These are phyloP conservation scores for Phytophthora nicotianae DNA, from an alignment of 352 stramenopile genomes.

Conservation along the genomic window DNA sequence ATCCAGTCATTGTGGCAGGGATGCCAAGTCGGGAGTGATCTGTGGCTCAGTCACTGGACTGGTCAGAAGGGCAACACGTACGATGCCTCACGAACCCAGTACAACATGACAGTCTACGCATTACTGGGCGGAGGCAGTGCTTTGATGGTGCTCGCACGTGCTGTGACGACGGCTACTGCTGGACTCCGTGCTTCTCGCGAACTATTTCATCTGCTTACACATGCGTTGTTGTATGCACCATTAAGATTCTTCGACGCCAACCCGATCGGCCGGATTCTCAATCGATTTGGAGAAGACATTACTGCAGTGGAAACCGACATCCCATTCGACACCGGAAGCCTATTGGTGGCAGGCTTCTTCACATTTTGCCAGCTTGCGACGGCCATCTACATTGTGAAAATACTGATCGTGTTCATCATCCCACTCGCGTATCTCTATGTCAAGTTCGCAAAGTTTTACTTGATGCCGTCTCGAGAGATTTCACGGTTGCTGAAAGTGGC, in stretches of 20 bases:
- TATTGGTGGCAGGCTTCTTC: constrained; percentile 62
- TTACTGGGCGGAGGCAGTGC: neutral
- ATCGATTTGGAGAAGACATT: constrained; percentile 90
- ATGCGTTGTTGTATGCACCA: neutral
- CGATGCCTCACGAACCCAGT: neutral
- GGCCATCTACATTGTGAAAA: constrained; percentile 76
- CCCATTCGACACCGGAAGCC: constrained; percentile 14
- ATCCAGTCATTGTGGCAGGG: neutral
- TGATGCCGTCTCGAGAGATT: constrained; percentile 52
- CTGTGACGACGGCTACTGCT: neutral
- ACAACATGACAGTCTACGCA: neutral
- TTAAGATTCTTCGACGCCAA: constrained; percentile 91
- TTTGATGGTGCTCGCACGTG: neutral
- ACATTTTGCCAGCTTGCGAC: constrained; percentile 75
- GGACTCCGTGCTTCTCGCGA: neutral
- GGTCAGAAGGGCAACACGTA: neutral
- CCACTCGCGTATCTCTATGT: constrained; percentile 89
- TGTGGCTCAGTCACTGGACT: neutral
- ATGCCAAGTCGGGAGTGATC: neutral
- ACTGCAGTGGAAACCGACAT: neutral
- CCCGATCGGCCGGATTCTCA: constrained; percentile 88
- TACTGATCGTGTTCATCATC: constrained; percentile 76
- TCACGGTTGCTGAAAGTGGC: constrained; percentile 40
- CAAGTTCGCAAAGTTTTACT: constrained; percentile 39
- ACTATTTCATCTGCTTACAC: neutral